Conservation (phyloP, 225 moss, liverwort and hornwort species). For the Pseudisothecium myosuroides region DNA sequence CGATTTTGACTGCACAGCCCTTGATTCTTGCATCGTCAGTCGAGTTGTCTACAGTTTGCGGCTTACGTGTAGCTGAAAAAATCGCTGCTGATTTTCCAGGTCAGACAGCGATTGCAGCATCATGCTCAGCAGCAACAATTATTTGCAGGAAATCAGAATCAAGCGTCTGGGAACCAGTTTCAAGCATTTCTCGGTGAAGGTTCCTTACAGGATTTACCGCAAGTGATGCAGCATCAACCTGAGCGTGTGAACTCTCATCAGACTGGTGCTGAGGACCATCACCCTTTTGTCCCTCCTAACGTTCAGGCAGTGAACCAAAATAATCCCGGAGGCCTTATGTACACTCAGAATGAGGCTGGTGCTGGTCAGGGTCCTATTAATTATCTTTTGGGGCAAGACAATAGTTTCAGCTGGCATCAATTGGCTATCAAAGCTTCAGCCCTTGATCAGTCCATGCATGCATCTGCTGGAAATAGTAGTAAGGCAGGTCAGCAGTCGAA, state of each 20-base stretch:
- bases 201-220: slow-evolving; percentile 76
- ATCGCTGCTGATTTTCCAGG: slow-evolving; percentile 19
- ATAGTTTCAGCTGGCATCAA: slow-evolving; percentile 95
- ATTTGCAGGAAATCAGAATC: slow-evolving; percentile 48
- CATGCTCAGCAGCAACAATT: slow-evolving; percentile 71
- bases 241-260: slow-evolving; percentile 56
- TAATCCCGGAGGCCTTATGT: slow-evolving; percentile 38
- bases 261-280: slow-evolving; percentile 45
- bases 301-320: slow-evolving; percentile 41
- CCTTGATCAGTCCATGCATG: slow-evolving; percentile 59
- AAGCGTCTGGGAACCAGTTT: slow-evolving; percentile 73
- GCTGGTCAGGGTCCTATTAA: slow-evolving; percentile 75
- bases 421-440: slow-evolving; percentile 85
- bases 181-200: slow-evolving; percentile 85
- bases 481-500: slow-evolving; percentile 57
- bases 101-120: slow-evolving; percentile 56
- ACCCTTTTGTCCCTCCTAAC: slow-evolving; percentile 44
- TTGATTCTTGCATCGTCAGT: not conserved
- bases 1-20: not conserved
- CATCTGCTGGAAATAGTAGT: slow-evolving; percentile 37
- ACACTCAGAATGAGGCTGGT: slow-evolving; percentile 33
- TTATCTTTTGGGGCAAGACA: slow-evolving; percentile 84
- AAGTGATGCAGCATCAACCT: slow-evolving; percentile 62
- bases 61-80: not conserved
- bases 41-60: not conserved